These are phyloP conservation scores for Clonostachys chloroleuca DNA, from an alignment of 2,329 filamentous ascomycete genomes.

Conservation along the genomic window DNA sequence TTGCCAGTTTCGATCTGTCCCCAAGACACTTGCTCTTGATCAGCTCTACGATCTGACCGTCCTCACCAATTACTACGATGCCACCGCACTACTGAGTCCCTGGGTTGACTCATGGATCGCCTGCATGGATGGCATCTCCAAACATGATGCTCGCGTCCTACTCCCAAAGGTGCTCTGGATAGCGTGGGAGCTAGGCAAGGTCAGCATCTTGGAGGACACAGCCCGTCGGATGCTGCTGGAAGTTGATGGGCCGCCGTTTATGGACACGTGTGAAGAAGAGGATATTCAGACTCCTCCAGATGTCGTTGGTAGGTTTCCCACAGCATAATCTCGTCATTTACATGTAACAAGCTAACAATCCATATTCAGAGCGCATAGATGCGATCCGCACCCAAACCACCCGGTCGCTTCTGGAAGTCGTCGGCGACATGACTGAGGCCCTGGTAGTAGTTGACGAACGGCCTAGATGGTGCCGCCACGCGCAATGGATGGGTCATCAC, in stretches of 20 bases:
- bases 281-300: neutral
- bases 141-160: conserved; percentile 5
- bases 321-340: no score
- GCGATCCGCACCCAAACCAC: conserved; percentile 13
- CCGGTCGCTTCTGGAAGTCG: conserved; percentile 14
- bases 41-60: conserved; percentile 17
- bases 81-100: conserved; percentile 13
- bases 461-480: conserved; percentile 23
- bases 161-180: conserved; percentile 19
- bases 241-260: conserved; percentile 3
- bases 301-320: neutral
- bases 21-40: conserved; percentile 9
- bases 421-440: conserved; percentile 13
- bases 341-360: no score
- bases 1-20: conserved; percentile 15
- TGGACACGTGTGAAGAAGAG: neutral
- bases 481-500: conserved; percentile 24
- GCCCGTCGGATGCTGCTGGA: conserved; percentile 15
- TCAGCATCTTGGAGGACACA: conserved; percentile 10
- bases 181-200: conserved; percentile 20
- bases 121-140: conserved; percentile 6
- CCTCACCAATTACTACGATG: conserved; percentile 21
- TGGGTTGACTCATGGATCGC: conserved; percentile 15
- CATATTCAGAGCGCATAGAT: conserved; percentile 6
- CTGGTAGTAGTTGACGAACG: conserved; percentile 19